phyloP scores from a whole-genome alignment of 352 stramenopile genomes.

The Plasmopara halstedii region DNA sequence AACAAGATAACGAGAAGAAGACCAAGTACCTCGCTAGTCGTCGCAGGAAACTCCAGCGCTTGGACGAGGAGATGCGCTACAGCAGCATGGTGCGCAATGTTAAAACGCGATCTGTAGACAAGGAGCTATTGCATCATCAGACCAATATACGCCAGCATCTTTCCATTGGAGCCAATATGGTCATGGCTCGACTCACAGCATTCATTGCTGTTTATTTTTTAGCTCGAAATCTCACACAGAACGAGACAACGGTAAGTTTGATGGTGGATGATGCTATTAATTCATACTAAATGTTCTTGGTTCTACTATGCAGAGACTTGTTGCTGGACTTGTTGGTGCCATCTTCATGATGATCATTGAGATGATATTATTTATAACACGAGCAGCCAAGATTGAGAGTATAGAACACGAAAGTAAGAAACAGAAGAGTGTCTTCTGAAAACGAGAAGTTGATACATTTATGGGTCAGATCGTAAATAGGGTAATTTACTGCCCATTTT shows the following conservation, averaged over 20 bases:
- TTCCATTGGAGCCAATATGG: constrained; percentile 81
- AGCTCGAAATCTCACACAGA: constrained; percentile 52
- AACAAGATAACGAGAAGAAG: constrained; percentile 12
- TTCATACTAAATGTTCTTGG: not conserved
- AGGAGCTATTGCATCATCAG: constrained; percentile 49
- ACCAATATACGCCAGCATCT: constrained; percentile 69
- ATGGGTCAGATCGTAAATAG: no score
- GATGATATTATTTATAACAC: constrained; percentile 82
- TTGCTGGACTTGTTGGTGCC: constrained; percentile 55
- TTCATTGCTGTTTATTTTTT: constrained; percentile 79
- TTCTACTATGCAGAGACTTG: constrained; percentile 34
- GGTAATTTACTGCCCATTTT: no score
- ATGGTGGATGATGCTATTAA: not conserved
- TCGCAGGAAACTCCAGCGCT: constrained; percentile 51
- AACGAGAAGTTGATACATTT: no score
- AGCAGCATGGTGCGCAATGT: constrained; percentile 68
- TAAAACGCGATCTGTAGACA: constrained; percentile 30
- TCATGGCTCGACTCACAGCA: constrained; percentile 68
- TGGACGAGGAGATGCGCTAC: constrained; percentile 80
- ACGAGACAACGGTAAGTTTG: constrained; percentile 59
- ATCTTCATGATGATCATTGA: constrained; percentile 86
- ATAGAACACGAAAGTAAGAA: constrained; percentile 45
- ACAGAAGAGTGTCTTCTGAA: constrained; percentile 30
- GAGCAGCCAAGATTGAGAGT: constrained; percentile 56
- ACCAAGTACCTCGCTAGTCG: constrained; percentile 38